Evolutionary conservation across 1,284 basidiomycete species (phyloP), one percentile per base, ranked within the genome.

Genomic region (Microbotryum saponariae): DNA sequence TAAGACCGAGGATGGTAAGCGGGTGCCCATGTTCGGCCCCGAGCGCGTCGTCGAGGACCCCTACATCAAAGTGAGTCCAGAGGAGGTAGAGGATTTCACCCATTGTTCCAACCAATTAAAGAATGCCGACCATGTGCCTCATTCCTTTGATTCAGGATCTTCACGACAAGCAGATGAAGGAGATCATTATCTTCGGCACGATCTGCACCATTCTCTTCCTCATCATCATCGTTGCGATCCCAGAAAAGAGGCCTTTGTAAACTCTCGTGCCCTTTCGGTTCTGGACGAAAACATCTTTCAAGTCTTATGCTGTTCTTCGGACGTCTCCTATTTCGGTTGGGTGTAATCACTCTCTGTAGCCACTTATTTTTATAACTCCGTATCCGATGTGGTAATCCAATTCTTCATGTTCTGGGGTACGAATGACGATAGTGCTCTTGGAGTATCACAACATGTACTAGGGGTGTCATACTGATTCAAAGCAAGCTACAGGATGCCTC

Each of bases 91-190:
- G 14, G 14, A 6, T 37, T 10, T 3, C 9, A 37, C 10, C 37
- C 12, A 12, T 4, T 37, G 37, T 27, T 27, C 27, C 27, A 27
- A 27, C 4, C 37, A 37, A 12, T 16, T 9, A 37, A 37, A 12
- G 3, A 10, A 12, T 16, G 37, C 37, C 9, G 37, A 37, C 37
- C 37, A 12, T 16, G 37, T 16, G 37, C 4, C 37, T 42, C 33
- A 12, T 21, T 2, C 33, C n/a, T 31, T 50, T 10, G 9, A 9
- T 50, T 23, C 53, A 47, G 45, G 45, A 50, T 12, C 18, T 52
- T 7, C 61, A 62, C 48, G 46, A 62, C 42, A 54, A 58, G 48
- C 61, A 62, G 52, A 58, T 58, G 49, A 57, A 58, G 37, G 61
- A 62, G 52, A 62, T 62, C 46, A 23, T 58, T 4, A 54, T 58